phyloP scores from a whole-genome alignment of 495 filamentous ascomycete genomes.

The Talaromyces liani region DNA sequence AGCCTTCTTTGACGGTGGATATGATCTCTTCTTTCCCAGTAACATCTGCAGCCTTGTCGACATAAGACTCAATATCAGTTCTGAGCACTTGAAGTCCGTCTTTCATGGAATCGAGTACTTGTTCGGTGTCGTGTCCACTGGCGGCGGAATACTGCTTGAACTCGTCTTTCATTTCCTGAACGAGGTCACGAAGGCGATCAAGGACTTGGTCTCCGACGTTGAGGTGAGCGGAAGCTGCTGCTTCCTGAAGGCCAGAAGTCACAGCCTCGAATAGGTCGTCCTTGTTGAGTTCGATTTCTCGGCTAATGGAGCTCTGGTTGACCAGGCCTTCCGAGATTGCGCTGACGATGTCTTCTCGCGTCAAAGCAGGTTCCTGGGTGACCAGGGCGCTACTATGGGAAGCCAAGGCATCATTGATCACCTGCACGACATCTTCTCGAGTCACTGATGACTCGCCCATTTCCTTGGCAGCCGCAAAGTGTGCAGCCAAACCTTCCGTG shows the following conservation, averaged over 20 bases:
- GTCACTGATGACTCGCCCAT: slow-evolving; percentile 16
- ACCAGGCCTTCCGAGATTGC: slow-evolving; percentile 53
- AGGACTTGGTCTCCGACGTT: slow-evolving; percentile 58
- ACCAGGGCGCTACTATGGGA: slow-evolving; percentile 34
- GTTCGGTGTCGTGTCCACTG: slow-evolving; percentile 68
- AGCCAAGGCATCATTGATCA: slow-evolving; percentile 48
- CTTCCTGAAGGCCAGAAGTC: slow-evolving; percentile 48
- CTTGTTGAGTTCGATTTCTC: slow-evolving; percentile 54
- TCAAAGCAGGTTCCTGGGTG: slow-evolving; percentile 18
- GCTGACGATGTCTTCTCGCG: slow-evolving; percentile 46
- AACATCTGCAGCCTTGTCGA: slow-evolving; percentile 57
- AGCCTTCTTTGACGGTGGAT: slow-evolving; percentile 60
- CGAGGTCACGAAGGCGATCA: slow-evolving; percentile 65
- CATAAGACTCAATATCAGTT: slow-evolving; percentile 74
- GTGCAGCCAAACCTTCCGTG: slow-evolving; percentile 34
- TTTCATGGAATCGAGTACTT: slow-evolving; percentile 76
- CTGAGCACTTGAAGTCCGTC: slow-evolving; percentile 76
- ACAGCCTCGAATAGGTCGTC: slow-evolving; percentile 64
- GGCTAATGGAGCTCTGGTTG: slow-evolving; percentile 36
- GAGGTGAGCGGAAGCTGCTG: slow-evolving; percentile 37
- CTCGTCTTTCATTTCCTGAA: slow-evolving; percentile 65
- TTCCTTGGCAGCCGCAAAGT: slow-evolving; percentile 31
- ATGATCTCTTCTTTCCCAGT: slow-evolving; percentile 71
- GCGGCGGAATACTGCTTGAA: slow-evolving; percentile 67
- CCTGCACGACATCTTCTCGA: slow-evolving; percentile 39